Evolutionary conservation across 352 stramenopile genomes (phyloP).

Genomic region (Globisporangium uncinulatum): DNA sequence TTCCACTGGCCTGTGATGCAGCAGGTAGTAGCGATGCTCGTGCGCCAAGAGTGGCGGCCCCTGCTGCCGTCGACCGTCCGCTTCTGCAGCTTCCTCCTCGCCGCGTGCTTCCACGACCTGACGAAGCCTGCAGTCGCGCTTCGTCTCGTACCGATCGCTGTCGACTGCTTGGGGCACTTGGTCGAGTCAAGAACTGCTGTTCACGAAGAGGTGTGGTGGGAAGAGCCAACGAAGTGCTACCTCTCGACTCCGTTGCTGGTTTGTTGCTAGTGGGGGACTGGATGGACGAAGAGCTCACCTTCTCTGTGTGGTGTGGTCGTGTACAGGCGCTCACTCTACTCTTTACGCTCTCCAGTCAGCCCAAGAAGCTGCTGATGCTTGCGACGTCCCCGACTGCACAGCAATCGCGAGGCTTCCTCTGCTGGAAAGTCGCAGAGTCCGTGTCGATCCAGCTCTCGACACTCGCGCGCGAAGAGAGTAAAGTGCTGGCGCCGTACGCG

Average conservation of each 20-base stretch:
- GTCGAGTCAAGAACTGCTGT: slow-evolving; percentile 32
- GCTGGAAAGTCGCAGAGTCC: slow-evolving; percentile 59
- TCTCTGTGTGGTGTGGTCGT: not conserved
- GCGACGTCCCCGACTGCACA: slow-evolving; percentile 26
- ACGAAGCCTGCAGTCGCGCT: slow-evolving; percentile 26
- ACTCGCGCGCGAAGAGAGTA: slow-evolving; percentile 33
- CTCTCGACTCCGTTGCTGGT: not conserved
- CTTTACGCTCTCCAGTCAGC: slow-evolving; percentile 63
- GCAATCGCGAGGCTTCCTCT: slow-evolving; percentile 28
- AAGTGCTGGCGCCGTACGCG: slow-evolving; percentile 42
- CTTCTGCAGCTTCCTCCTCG: slow-evolving; percentile 52
- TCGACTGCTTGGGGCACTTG: slow-evolving; percentile 30
- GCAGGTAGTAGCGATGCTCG: slow-evolving; percentile 22
- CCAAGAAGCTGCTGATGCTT: slow-evolving; percentile 48
- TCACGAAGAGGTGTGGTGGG: slow-evolving; percentile 49
- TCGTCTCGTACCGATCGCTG: slow-evolving; percentile 32
- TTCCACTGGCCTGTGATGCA: slow-evolving; percentile 27
- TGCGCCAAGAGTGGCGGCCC: slow-evolving; percentile 35
- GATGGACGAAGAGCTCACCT: no score
- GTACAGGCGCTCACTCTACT: slow-evolving; percentile 57
- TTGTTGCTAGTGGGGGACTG: not conserved
- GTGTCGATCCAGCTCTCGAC: slow-evolving; percentile 41
- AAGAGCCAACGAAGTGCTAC: not conserved
- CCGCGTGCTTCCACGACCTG: slow-evolving; percentile 32
- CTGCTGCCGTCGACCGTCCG: slow-evolving; percentile 41